phyloP scores from a whole-genome alignment of 306 rosid genomes.

The Cucumis melo region DNA sequence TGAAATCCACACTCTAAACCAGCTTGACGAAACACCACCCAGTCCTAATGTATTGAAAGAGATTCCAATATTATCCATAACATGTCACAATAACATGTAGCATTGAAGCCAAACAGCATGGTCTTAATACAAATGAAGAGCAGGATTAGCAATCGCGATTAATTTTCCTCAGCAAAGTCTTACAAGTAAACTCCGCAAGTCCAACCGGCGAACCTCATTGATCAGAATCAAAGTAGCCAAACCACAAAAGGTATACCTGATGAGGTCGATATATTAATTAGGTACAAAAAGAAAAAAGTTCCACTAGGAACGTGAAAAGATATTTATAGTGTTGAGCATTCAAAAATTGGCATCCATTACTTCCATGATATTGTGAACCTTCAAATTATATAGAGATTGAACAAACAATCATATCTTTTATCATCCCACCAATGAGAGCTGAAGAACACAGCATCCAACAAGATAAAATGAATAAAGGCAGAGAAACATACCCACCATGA shows the following conservation, averaged over 20 bases:
- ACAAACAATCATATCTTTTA: background rate
- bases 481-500: slow-evolving; percentile 92
- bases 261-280: slow-evolving; percentile 5
- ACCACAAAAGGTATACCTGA: slow-evolving; percentile 88
- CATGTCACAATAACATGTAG: background rate
- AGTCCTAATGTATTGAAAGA: slow-evolving; percentile 36
- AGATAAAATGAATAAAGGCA: background rate
- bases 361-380: background rate
- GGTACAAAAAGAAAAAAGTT: background rate
- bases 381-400: background rate
- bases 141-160: background rate
- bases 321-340: background rate
- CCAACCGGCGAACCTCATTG: slow-evolving; percentile 69
- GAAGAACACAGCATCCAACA: background rate
- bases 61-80: background rate
- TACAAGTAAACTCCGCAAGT: slow-evolving; percentile 60
- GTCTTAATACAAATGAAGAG: background rate
- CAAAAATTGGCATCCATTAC: background rate
- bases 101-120: background rate
- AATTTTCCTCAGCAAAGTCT: slow-evolving; percentile 14
- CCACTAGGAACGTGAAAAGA: background rate
- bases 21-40: slow-evolving; percentile 82
- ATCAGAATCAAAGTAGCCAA: slow-evolving; percentile 87
- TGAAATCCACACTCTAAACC: slow-evolving; percentile 82
- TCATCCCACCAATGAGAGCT: background rate